Percentiles rank a stretch among this genome's conserved stretches.
Evolutionary conservation across 306 rosid genomes (phyloP).

Genomic region (Sechiopsis laciniata): DNA sequence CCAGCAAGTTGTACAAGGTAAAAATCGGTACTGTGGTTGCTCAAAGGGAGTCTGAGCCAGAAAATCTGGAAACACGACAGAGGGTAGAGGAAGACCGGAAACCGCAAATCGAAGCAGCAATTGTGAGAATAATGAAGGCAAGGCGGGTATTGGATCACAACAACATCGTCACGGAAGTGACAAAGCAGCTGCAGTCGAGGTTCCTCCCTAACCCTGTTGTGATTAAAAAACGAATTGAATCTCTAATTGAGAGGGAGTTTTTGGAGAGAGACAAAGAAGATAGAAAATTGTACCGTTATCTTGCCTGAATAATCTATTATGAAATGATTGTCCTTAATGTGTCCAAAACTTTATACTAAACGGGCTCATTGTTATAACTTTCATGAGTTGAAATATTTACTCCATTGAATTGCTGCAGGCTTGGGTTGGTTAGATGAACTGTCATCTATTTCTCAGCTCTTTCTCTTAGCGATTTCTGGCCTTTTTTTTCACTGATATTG

Average conservation of each 20-base stretch:
- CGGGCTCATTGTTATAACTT: conserved; percentile 22
- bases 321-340: background rate
- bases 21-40: conserved; percentile 86
- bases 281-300: conserved; percentile 57
- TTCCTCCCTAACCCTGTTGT: conserved; percentile 68
- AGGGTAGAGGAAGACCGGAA: conserved; percentile 82
- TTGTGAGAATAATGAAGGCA: conserved; percentile 81
- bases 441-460: conserved; percentile 4
- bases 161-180: conserved; percentile 75
- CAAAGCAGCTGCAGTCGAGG: conserved; percentile 63
- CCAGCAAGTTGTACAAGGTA: conserved; percentile 65
- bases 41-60: conserved; percentile 74
- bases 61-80: conserved; percentile 74
- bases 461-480: conserved; percentile 2
- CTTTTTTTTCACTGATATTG: background rate
- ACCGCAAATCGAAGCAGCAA: conserved; percentile 78
- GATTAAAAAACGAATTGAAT: conserved; percentile 76
- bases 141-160: conserved; percentile 69
- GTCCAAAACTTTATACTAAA: conserved; percentile 17
- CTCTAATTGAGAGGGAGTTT: conserved; percentile 83
- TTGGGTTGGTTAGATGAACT: conserved; percentile 19
- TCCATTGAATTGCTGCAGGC: conserved; percentile 22
- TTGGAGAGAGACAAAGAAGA: conserved; percentile 66
- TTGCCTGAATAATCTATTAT: conserved; percentile 39
- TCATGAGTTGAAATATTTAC: conserved; percentile 20